Evolutionary conservation across 1,284 basidiomycete species (phyloP).

Genomic region (Rhodotorula sp.): DNA sequence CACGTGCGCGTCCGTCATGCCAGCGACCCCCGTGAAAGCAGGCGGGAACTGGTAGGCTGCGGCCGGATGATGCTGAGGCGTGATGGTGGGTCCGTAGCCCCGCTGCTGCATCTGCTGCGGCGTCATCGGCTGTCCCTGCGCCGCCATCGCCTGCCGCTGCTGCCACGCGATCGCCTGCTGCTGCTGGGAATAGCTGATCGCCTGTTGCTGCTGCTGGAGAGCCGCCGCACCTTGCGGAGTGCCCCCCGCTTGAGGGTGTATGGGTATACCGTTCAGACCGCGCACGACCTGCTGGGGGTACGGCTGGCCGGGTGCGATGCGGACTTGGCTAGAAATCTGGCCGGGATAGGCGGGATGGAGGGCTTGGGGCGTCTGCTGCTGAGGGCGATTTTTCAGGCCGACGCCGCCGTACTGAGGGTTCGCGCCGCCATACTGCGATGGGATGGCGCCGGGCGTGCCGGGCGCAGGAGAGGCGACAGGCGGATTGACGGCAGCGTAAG

Average conservation of each 20-base stretch:
- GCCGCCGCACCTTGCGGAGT: no score
- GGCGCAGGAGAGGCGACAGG: background rate
- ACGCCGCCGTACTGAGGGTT: background rate
- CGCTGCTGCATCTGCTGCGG: slow-evolving; percentile 12
- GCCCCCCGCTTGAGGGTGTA: background rate
- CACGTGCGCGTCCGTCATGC: slow-evolving; percentile 23
- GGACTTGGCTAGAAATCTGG: no score
- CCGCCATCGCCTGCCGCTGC: slow-evolving; percentile 2
- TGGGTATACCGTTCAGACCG: background rate
- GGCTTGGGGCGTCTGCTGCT: background rate
- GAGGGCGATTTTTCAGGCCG: background rate
- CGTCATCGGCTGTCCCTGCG: slow-evolving; percentile 5
- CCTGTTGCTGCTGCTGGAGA: slow-evolving; percentile 4
- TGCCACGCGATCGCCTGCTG: slow-evolving; percentile 5
- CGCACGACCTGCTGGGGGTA: background rate
- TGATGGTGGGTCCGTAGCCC: background rate
- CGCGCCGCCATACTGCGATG: background rate
- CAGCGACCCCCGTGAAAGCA: background rate
- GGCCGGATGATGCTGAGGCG: background rate
- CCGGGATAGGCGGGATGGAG: no score
- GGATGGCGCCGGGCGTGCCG: slow-evolving; percentile 3
- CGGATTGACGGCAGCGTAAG: slow-evolving; percentile 9
- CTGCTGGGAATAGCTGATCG: background rate
- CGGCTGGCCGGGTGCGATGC: background rate
- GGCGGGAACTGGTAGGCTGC: background rate